Evolutionary conservation across 805 yeast genomes (phyloP).

Genomic region (Metschnikowia kofuensis): DNA sequence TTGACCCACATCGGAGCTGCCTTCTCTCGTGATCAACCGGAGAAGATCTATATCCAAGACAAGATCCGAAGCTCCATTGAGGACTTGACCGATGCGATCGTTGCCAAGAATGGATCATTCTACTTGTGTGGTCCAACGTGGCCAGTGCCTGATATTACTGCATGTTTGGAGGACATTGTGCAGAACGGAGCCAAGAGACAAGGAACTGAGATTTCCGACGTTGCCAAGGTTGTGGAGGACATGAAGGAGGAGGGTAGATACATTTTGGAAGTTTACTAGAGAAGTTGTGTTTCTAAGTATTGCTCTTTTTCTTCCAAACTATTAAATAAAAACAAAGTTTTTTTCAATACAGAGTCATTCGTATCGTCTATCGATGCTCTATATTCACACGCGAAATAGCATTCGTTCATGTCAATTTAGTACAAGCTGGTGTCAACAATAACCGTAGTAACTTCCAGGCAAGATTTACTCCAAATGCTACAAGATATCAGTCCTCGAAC

Average conservation of each 20-base stretch:
- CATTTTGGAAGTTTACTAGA: constrained; percentile 85
- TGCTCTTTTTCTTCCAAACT: no score
- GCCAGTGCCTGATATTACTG: constrained; percentile 97
- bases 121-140: constrained; percentile 98
- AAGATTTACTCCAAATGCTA: no score
- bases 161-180: constrained; percentile 81
- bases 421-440: no score
- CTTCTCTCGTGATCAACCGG: constrained; percentile 94
- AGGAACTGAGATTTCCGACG: constrained; percentile 63
- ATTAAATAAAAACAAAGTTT: no score
- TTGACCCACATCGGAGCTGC: constrained; percentile 97
- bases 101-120: constrained; percentile 78
- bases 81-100: constrained; percentile 76
- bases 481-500: no score
- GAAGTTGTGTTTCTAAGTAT: neutral
- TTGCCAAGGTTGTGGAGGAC: constrained; percentile 81
- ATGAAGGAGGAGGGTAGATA: constrained; percentile 91
- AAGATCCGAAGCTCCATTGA: constrained; percentile 75
- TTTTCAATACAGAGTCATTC: no score
- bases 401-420: no score
- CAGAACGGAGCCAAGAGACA: constrained; percentile 62
- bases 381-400: no score
- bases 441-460: no score
- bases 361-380: no score
- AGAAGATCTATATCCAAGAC: constrained; percentile 94